These are phyloP conservation scores for Penicillium pulvis DNA, from an alignment of 495 filamentous ascomycete genomes.

Conservation along the genomic window DNA sequence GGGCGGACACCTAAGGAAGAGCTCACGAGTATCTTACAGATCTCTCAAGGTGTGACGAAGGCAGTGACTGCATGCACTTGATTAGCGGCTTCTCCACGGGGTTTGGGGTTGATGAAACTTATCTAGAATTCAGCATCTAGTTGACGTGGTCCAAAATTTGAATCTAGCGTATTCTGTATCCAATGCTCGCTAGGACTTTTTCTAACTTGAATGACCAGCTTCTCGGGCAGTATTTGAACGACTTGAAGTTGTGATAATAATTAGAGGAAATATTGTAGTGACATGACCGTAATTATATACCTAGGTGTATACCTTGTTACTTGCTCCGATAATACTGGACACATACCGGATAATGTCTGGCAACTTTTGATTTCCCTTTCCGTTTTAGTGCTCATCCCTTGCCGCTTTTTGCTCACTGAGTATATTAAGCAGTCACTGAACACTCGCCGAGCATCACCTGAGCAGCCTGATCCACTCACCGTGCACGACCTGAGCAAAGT, in stretches of 20 bases:
- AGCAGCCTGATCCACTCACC: no score
- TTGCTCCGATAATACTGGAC: no score
- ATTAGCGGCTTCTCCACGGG: neutral
- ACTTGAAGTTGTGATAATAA: neutral
- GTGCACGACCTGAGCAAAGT: no score
- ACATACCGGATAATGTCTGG: no score
- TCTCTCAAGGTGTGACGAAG: slow-evolving; percentile 1
- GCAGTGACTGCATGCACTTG: neutral
- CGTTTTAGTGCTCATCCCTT: no score
- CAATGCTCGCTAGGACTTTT: neutral
- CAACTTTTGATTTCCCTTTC: no score
- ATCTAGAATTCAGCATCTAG: neutral
- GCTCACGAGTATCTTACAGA: slow-evolving; percentile 32
- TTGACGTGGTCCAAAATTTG: neutral
- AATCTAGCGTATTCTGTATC: neutral
- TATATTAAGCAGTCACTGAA: no score
- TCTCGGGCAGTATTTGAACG: neutral
- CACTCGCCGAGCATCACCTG: no score
- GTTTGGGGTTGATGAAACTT: neutral
- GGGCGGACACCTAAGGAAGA: slow-evolving; percentile 42
- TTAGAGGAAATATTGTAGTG: neutral
- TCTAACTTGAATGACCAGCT: neutral
- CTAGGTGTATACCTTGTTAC: no score
- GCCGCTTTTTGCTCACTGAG: no score
- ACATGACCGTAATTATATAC: neutral